Evolutionary conservation across 1,284 basidiomycete species (phyloP), one percentile per base, ranked within the genome.

Genomic region (Tilletia caries): DNA sequence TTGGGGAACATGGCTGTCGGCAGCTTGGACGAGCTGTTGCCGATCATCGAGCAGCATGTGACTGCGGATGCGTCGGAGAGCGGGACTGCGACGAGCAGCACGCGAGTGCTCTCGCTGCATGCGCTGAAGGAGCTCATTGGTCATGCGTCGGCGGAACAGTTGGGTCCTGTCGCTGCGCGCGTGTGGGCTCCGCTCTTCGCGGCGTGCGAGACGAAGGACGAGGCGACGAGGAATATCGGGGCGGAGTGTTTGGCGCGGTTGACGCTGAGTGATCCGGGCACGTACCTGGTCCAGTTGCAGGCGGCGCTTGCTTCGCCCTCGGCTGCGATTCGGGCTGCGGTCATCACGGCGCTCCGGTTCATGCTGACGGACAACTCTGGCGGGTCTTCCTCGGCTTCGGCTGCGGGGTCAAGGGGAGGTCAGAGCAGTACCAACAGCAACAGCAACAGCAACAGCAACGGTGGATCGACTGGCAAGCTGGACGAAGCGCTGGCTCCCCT

Each of bases 171-270:
- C 43, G 92, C 94, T 1, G 92, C 95, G 68, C 85, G 88, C 23
- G 88, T 98, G 13, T 99, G 96, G 96, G 87, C 87, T 2, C 93
- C 95, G 0, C 87, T 67, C 64, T 79, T 70, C 67, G 80, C 75
- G 52, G 73, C 71, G 29, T 74, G 68, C 79, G 70, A 75, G 68
- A 76, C 70, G 88, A 79, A 83, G 65, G 93, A 96, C 76, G 95
- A 98, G 83, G 92, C 91, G 2, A 91, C 92, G 2, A 87, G 95
- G 68, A 97, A 95, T 82, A 92, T 98, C 69, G 93, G 93, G 41
- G 94, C 95, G 60, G 95, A 96, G 25, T 98, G 95, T 82, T 88
- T 99, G 23, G 96, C 95, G 62, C 95, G 97, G 83, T 86, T 99
- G 52, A 95, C 94, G 0, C 92, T 91, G 0, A 92, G 92, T 0